Percentiles rank a stretch among this genome's conserved stretches.
Conservation (phyloP, 805 yeast species). For the Cyberlindnera xishuangbannaensis region DNA sequence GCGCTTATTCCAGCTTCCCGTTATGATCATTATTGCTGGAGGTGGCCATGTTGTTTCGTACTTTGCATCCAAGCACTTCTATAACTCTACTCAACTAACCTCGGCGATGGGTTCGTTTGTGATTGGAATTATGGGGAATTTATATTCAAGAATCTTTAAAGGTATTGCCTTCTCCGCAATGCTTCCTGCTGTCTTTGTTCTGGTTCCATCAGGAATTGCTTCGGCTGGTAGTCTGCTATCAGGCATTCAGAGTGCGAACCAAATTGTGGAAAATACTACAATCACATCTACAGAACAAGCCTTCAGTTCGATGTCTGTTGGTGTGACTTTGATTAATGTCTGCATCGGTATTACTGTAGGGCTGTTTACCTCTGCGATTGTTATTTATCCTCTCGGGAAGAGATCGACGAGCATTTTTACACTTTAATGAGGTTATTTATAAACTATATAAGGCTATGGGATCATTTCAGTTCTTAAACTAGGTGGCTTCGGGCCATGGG, state of each 20-base stretch:
- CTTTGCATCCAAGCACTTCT: slow-evolving; percentile 70
- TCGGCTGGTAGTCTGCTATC: slow-evolving; percentile 79
- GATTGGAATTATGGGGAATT: slow-evolving; percentile 81
- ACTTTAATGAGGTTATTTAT: slow-evolving; percentile 31
- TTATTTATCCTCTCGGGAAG: slow-evolving; percentile 90
- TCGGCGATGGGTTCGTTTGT: slow-evolving; percentile 89
- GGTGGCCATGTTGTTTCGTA: slow-evolving; percentile 79
- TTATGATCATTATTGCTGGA: slow-evolving; percentile 72
- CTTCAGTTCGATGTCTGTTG: slow-evolving; percentile 43
- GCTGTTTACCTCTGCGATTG: slow-evolving; percentile 81
- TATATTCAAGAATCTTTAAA: slow-evolving; percentile 80
- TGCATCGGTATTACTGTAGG: slow-evolving; percentile 95
- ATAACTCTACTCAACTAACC: slow-evolving; percentile 73
- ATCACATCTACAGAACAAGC: slow-evolving; percentile 15
- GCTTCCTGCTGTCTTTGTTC: slow-evolving; percentile 93
- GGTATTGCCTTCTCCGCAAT: slow-evolving; percentile 94
- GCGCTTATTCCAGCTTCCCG: slow-evolving; percentile 70
- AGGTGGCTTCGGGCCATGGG: too few relatives aligned
- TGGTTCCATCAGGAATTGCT: slow-evolving; percentile 93
- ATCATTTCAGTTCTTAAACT: too few relatives aligned
- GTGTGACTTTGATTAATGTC: slow-evolving; percentile 85
- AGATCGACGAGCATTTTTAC: slow-evolving; percentile 84
- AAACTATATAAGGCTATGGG: too few relatives aligned
- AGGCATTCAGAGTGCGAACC: slow-evolving; percentile 73
- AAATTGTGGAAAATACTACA: slow-evolving; percentile 40